Evolutionary conservation across 2,329 filamentous ascomycete genomes (phyloP).

Genomic region (Colletotrichum lupini): DNA sequence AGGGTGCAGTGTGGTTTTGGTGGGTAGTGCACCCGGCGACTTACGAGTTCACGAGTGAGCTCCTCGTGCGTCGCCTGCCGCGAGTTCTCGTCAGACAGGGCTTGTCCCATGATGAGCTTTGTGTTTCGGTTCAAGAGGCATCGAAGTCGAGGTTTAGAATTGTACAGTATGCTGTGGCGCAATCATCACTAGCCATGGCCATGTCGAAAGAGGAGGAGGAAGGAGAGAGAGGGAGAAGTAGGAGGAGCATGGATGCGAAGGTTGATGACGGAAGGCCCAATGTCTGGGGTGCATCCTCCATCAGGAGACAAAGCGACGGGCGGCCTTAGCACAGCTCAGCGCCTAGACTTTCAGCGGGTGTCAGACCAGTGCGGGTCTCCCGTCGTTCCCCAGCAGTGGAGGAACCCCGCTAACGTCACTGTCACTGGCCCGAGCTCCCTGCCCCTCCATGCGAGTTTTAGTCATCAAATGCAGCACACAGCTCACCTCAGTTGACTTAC

Average conservation of each 20-base stretch:
- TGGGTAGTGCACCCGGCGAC: conserved; percentile 28
- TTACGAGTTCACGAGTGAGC: conserved; percentile 63
- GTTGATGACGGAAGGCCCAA: background rate
- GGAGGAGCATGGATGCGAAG: background rate
- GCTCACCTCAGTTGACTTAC: background rate
- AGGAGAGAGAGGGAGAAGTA: background rate
- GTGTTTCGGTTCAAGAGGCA: background rate
- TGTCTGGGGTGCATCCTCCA: background rate
- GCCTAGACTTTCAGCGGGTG: conserved; percentile 12
- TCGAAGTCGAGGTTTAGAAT: background rate
- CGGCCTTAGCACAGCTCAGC: background rate
- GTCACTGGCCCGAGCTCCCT: conserved; percentile 25
- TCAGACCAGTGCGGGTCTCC: conserved; percentile 24
- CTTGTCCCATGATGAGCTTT: conserved; percentile 60
- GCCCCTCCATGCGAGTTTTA: conserved; percentile 13
- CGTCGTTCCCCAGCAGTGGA: background rate
- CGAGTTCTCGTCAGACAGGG: conserved; percentile 57
- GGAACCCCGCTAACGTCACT: conserved; percentile 21
- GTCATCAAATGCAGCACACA: background rate
- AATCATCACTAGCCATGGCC: conserved; percentile 1
- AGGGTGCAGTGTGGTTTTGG: background rate
- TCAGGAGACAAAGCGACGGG: background rate
- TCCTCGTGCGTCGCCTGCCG: conserved; percentile 61
- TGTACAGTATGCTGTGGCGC: background rate
- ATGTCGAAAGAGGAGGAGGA: background rate